A percentile compares a stretch with the other conserved stretches of the same genome.
Conservation (phyloP, 331 rosid genomes). For the Erythrophleum ivorense region DNA sequence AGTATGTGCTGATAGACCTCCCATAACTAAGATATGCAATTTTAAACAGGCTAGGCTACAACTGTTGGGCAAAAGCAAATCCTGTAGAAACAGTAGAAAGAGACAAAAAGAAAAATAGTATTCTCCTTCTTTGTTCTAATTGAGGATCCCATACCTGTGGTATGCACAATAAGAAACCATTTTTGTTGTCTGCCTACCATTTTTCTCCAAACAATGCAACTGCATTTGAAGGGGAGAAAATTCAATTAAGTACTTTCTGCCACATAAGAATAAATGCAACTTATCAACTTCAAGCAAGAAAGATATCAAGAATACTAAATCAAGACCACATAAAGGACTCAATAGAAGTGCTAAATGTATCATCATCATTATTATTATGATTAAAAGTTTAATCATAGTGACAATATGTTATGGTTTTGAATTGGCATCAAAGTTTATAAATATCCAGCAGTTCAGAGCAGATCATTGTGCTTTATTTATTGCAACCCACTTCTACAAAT, state of each 20-base stretch:
- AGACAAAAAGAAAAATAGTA: constrained; percentile 7
- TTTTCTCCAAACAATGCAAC: constrained; percentile 95
- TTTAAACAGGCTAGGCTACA: neutral
- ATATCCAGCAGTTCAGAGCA: neutral
- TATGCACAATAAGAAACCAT: constrained; percentile 97
- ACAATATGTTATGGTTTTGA: neutral
- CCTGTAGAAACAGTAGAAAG: constrained; percentile 13
- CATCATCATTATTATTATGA: neutral
- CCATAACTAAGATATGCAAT: neutral
- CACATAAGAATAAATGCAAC: neutral
- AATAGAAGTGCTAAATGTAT: neutral
- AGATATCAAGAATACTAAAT: neutral
- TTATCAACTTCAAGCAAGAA: constrained; percentile 23
- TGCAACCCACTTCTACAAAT: neutral
- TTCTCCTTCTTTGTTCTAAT: constrained; percentile 26
- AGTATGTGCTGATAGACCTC: neutral
- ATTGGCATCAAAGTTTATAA: neutral
- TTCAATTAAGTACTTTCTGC: constrained; percentile 25
- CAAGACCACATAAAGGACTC: neutral
- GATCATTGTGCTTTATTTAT: neutral
- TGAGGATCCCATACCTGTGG: constrained; percentile 74
- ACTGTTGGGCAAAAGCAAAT: constrained; percentile 16
- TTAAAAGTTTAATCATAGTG: neutral
- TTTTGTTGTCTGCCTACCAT: constrained; percentile 88
- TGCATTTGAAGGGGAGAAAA: constrained; percentile 53